Evolutionary conservation across 2,329 filamentous ascomycete genomes (phyloP), one percentile per base, ranked within the genome.

Genomic region (Talaromyces funiculosus): DNA sequence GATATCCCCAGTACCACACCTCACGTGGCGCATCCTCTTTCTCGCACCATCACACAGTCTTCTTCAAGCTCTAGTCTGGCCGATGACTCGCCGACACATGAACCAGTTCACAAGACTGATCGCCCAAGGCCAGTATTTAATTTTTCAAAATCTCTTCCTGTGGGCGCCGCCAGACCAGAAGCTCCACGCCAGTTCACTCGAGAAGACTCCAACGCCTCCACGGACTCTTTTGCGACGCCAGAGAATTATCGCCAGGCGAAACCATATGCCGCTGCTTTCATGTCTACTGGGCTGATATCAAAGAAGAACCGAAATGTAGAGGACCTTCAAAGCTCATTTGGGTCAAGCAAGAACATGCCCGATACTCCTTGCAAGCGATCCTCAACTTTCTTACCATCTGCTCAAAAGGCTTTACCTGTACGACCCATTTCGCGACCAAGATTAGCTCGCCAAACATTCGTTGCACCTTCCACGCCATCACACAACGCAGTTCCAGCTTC

Each of bases 351-450:
- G 70, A 82, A 84, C 31, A 92, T 96, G 81, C 93, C 94, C 0
- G 94, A 97, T 71, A 99, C 94, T 1, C 94, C 94, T 1, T 97
- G 94, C 76, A 99, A 97, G 79, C 92, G 94, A 71, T 87, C 89
- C 57, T 80, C 82, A 4, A 87, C 85, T 66, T 78, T 88, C 61
- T 85, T 92, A 76, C 81, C 89, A 67, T 85, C 89, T 56, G 84
- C 86, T 12, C 72, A 77, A 53, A 78, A 81, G 49, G 75, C 77
- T 37, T 77, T 82, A 22, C 80, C 81, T 12, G 86, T 85, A 57
- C 87, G 82, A 66, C 80, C 80, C 8, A 81, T 87, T 59, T 79
- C 78, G 29, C 89, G 88, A 75, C 77, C 82, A 71, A 83, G 82
- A 67, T 80, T 85, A 64, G 84, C 86, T 61, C 84, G 86, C 62